Conservation (phyloP, 2,329 filamentous ascomycete genomes). For the Sporothrix protearum region DNA sequence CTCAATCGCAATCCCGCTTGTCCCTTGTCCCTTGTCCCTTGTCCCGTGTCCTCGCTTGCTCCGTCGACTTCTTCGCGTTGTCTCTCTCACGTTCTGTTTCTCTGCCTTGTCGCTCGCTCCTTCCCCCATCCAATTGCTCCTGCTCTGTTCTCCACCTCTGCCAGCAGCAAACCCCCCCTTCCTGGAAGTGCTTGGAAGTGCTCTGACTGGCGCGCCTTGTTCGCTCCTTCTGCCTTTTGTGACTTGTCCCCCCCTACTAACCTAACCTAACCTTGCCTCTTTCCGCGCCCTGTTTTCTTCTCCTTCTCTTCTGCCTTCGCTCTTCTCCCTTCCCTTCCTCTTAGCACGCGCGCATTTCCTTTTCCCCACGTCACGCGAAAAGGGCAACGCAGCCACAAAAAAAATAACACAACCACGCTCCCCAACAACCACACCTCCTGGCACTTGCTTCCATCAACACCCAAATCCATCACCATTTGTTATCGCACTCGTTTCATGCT, state of each 20-base stretch:
- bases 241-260: not conserved
- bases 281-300: constrained; percentile 1
- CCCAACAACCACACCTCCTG: not conserved
- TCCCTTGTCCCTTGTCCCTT: constrained; percentile 18
- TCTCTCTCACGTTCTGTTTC: constrained; percentile 1
- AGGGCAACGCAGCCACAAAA: constrained; percentile 20
- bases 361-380: constrained; percentile 29
- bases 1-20: constrained; percentile 21
- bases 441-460: not conserved
- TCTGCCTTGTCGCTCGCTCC: constrained; percentile 15
- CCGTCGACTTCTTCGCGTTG: constrained; percentile 7
- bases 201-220: constrained; percentile 1
- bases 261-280: constrained; percentile 3
- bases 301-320: not conserved
- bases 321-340: constrained; percentile 3
- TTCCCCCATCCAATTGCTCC: constrained; percentile 7
- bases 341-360: constrained; percentile 25
- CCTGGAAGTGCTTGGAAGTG: constrained; percentile 5
- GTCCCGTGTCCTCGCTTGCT: constrained; percentile 17
- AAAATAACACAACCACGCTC: constrained; percentile 12
- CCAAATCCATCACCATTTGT: not conserved
- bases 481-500: not conserved
- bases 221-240: not conserved
- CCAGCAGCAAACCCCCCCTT: not conserved
- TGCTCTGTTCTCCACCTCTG: not conserved